Evolutionary conservation across 768 basidiomycete genomes (phyloP).

Genomic region (Auricularia heimuer): DNA sequence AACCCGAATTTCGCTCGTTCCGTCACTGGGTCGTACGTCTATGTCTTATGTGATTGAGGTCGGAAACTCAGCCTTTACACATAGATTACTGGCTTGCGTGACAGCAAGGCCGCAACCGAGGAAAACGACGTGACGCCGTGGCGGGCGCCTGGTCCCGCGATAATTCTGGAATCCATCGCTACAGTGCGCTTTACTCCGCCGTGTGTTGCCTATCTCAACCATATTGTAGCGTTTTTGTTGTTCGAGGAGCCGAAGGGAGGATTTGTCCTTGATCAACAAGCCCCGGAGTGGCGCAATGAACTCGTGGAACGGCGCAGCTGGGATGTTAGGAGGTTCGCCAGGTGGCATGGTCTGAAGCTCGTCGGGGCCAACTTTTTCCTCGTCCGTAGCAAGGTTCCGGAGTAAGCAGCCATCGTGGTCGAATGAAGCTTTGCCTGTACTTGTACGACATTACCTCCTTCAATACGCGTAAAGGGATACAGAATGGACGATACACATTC

Average conservation of each 20-base stretch:
- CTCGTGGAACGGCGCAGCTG: constrained; percentile 40
- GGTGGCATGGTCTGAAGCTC: constrained; percentile 40
- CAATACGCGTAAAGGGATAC: too few species aligned
- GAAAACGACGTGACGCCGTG: constrained; percentile 35
- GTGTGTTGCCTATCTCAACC: neutral
- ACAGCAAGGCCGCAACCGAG: neutral
- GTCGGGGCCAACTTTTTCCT: constrained; percentile 53
- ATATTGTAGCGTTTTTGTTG: constrained; percentile 39
- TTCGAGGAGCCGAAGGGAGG: constrained; percentile 44
- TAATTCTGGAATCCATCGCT: constrained; percentile 46
- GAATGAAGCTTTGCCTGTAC: too few species aligned
- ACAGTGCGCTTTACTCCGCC: constrained; percentile 31
- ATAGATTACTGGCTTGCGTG: neutral
- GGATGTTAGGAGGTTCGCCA: constrained; percentile 45
- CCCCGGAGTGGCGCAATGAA: constrained; percentile 36
- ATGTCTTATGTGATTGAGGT: neutral
- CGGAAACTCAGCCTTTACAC: too few species aligned
- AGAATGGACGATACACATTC: too few species aligned
- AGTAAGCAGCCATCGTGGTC: too few species aligned
- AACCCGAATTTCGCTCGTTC: constrained; percentile 42
- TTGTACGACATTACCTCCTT: too few species aligned
- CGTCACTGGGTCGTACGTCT: constrained; percentile 44
- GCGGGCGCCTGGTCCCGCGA: constrained; percentile 42
- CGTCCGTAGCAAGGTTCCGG: constrained; percentile 14
- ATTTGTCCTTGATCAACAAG: constrained; percentile 33